Evolutionary conservation across 1,284 basidiomycete species (phyloP).

Genomic region (Cystobasidium slooffiae): DNA sequence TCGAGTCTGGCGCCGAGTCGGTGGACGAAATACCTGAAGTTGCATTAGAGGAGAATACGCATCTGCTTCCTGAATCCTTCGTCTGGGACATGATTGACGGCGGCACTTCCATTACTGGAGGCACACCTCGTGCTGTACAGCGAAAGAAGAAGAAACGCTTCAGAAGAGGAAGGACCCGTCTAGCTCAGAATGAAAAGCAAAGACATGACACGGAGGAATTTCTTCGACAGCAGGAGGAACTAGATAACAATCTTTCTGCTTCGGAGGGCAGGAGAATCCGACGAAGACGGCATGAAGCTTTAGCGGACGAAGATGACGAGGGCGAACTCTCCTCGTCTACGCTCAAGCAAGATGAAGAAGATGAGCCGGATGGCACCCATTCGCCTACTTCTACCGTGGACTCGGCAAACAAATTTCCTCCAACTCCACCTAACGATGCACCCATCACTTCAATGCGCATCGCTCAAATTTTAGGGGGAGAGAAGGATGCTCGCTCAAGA

Average conservation of each 20-base stretch:
- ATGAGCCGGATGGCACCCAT: slow-evolving; percentile 1
- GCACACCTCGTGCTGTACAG: not conserved
- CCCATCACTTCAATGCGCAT: slow-evolving; percentile 22
- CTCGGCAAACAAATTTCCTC: slow-evolving; percentile 22
- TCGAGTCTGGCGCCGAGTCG: slow-evolving; percentile 51
- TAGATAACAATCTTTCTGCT: slow-evolving; percentile 1
- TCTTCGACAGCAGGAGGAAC: slow-evolving; percentile 9
- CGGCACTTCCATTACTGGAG: slow-evolving; percentile 38
- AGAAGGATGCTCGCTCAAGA: slow-evolving; percentile 20
- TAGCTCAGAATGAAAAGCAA: slow-evolving; percentile 32
- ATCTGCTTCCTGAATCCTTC: slow-evolving; percentile 95
- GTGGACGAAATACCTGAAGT: slow-evolving; percentile 66
- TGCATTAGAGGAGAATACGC: slow-evolving; percentile 85
- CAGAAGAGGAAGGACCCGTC: slow-evolving; percentile 32
- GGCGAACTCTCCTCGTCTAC: slow-evolving; percentile 39
- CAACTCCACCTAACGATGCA: slow-evolving; percentile 34
- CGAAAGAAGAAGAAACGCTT: slow-evolving; percentile 37
- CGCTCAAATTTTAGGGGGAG: not conserved
- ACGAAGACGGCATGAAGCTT: not conserved
- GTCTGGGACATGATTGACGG: slow-evolving; percentile 55
- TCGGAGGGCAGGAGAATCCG: not conserved
- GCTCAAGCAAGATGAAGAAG: slow-evolving; percentile 32
- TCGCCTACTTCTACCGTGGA: slow-evolving; percentile 23
- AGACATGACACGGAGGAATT: slow-evolving; percentile 9
- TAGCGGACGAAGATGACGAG: slow-evolving; percentile 31